A percentile compares a stretch with the other conserved stretches of the same genome.
Conservation (phyloP, 805 yeast genomes). For the Nakazawaea pomicola region DNA sequence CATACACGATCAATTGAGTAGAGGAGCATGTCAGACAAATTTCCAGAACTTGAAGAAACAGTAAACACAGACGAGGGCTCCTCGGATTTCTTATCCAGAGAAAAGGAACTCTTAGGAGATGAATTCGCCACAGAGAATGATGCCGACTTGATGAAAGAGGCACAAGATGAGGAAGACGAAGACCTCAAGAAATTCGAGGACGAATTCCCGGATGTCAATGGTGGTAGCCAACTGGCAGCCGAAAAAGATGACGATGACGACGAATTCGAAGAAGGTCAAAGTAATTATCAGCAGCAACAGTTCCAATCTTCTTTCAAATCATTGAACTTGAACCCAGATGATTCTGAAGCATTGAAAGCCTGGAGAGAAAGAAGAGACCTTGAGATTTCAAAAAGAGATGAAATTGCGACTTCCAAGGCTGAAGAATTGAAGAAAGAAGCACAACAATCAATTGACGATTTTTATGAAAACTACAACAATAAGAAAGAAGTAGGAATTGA, state of each 20-base stretch:
- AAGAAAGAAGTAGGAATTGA: conserved; percentile 71
- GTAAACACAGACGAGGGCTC: conserved; percentile 31
- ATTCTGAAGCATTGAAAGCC: conserved; percentile 57
- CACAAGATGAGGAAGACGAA: conserved; percentile 34
- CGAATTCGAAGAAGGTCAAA: conserved; percentile 37
- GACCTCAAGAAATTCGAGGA: conserved; percentile 58
- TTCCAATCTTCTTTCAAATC: conserved; percentile 14
- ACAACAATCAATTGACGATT: conserved; percentile 78
- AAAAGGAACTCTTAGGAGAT: conserved; percentile 62
- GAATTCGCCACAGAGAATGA: conserved; percentile 68
- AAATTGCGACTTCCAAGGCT: conserved; percentile 57
- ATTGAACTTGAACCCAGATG: conserved; percentile 28
- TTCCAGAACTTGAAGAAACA: conserved; percentile 60
- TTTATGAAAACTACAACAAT: conserved; percentile 83
- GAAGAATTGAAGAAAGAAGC: conserved; percentile 71
- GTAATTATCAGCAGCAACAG: conserved; percentile 28
- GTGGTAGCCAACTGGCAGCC: conserved; percentile 17
- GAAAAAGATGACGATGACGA: conserved; percentile 32
- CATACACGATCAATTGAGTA: background rate
- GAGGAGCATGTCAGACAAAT: conserved; percentile 63
- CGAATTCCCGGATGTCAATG: conserved; percentile 57
- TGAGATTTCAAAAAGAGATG: conserved; percentile 78
- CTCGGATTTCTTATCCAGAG: conserved; percentile 63
- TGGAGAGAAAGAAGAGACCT: conserved; percentile 82
- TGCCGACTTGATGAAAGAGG: conserved; percentile 36